Conservation (phyloP, 2,329 filamentous ascomycete species). For the Lecanicillium sp. region DNA sequence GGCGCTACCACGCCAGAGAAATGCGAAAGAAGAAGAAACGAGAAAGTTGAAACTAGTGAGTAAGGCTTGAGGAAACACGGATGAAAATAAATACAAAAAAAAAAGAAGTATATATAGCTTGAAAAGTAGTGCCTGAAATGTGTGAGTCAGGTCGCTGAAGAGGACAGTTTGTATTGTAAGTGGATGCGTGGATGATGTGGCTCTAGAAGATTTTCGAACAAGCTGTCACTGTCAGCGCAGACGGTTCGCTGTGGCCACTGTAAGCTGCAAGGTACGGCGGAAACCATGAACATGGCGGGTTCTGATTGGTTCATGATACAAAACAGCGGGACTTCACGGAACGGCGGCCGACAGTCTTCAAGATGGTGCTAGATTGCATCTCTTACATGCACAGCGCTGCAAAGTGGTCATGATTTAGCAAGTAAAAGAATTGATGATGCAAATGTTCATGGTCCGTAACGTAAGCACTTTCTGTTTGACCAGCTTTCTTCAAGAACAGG, state of each 20-base stretch:
- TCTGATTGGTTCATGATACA: slow-evolving; percentile 6
- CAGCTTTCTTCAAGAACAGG: too few relatives aligned
- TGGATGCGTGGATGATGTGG: slow-evolving; percentile 1
- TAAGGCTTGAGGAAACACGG: neutral
- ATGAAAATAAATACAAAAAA: neutral
- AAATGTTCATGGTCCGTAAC: too few relatives aligned
- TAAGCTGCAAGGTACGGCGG: neutral
- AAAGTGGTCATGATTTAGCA: too few relatives aligned
- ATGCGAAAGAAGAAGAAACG: neutral
- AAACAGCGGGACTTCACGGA: too few relatives aligned
- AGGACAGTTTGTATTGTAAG: slow-evolving; percentile 9
- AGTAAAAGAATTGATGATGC: too few relatives aligned
- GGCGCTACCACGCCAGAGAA: neutral
- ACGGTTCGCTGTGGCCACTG: neutral
- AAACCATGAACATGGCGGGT: neutral
- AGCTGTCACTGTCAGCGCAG: neutral
- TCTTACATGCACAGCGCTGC: too few relatives aligned
- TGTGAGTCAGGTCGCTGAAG: slow-evolving; percentile 6
- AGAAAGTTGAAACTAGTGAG: neutral
- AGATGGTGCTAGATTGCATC: too few relatives aligned
- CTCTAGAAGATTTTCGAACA: slow-evolving; percentile 6
- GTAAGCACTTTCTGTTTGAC: too few relatives aligned
- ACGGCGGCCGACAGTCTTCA: too few relatives aligned
- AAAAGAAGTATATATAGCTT: neutral
- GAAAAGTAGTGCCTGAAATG: neutral